Conservation (phyloP, 495 filamentous ascomycete genomes). For the Aspergillus sclerotiicarbonarius region DNA sequence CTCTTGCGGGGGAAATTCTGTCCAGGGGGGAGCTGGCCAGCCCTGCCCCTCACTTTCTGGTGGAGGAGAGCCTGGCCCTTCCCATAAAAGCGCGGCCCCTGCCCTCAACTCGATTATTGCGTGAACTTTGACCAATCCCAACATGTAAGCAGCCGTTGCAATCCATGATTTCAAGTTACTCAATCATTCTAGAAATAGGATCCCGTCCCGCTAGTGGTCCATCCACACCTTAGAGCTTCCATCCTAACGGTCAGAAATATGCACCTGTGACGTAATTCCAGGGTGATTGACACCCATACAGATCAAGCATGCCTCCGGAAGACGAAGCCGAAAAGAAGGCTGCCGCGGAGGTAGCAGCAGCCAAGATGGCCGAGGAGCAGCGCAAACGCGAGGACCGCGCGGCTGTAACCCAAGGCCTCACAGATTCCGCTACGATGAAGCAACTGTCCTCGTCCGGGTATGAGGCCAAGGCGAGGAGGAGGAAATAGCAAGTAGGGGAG, state of each 20-base stretch:
- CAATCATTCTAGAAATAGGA: too few relatives aligned
- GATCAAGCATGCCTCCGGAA: neutral
- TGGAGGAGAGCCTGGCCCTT: too few relatives aligned
- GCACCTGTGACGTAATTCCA: neutral
- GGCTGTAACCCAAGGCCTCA: neutral
- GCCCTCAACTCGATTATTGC: too few relatives aligned
- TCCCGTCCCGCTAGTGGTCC: too few relatives aligned
- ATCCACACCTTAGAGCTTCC: neutral
- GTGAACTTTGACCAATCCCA: too few relatives aligned
- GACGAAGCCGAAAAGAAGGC: neutral
- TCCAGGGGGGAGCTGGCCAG: neutral
- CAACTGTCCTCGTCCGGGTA: neutral
- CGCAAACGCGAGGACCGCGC: neutral
- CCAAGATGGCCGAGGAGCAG: neutral
- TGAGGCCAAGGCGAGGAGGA: neutral
- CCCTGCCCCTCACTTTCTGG: neutral
- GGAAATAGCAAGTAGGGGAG: neutral
- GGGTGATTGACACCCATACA: neutral
- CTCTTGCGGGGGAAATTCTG: neutral
- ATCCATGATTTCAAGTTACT: too few relatives aligned
- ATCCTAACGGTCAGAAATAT: neutral
- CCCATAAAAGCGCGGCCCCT: too few relatives aligned
- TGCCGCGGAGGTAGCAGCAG: neutral
- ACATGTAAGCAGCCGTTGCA: too few relatives aligned
- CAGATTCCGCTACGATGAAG: neutral